A percentile compares a stretch with the other conserved stretches of the same genome.
Evolutionary conservation across 352 stramenopile genomes (phyloP).

Genomic region (Globisporangium uncinulatum): DNA sequence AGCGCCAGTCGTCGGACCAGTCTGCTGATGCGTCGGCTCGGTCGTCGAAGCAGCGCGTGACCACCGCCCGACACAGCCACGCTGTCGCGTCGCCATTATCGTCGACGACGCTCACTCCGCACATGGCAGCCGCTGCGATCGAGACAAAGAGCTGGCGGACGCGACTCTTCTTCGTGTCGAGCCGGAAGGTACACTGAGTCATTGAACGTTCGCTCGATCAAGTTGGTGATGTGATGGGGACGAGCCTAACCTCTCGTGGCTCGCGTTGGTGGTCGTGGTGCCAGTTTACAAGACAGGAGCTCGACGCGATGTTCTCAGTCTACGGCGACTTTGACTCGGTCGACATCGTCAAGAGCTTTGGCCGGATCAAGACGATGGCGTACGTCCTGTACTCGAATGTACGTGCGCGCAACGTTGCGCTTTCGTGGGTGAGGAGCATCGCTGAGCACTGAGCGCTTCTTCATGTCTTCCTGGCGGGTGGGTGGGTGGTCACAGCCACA

Average conservation of each 20-base stretch:
- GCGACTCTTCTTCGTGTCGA: constrained; percentile 71
- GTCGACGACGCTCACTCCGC: neutral
- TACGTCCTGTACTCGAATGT: constrained; percentile 71
- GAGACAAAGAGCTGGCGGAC: constrained; percentile 5
- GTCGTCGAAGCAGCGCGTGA: constrained; percentile 37
- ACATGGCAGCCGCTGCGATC: neutral
- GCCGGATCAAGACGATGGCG: constrained; percentile 81
- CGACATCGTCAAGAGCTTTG: constrained; percentile 68
- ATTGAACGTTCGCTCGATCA: too few relatives aligned
- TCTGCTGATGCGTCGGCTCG: constrained; percentile 25
- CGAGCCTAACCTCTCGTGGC: neutral
- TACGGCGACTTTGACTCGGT: constrained; percentile 74
- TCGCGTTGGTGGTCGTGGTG: neutral
- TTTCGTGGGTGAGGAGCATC: too few relatives aligned
- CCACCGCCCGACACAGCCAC: constrained; percentile 9
- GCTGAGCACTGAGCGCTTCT: neutral
- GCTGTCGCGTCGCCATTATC: neutral
- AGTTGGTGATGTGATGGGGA: neutral
- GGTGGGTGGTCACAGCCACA: constrained; percentile 18
- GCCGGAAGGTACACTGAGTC: constrained; percentile 38
- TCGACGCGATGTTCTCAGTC: constrained; percentile 77
- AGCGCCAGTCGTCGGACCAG: constrained; percentile 41
- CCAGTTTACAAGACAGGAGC: constrained; percentile 72
- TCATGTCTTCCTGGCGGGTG: neutral
- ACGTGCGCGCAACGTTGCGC: constrained; percentile 6